Percentiles rank a stretch among this genome's conserved stretches.
Conservation (phyloP, 179 eudicot genomes). For the Spergularia azorica region DNA sequence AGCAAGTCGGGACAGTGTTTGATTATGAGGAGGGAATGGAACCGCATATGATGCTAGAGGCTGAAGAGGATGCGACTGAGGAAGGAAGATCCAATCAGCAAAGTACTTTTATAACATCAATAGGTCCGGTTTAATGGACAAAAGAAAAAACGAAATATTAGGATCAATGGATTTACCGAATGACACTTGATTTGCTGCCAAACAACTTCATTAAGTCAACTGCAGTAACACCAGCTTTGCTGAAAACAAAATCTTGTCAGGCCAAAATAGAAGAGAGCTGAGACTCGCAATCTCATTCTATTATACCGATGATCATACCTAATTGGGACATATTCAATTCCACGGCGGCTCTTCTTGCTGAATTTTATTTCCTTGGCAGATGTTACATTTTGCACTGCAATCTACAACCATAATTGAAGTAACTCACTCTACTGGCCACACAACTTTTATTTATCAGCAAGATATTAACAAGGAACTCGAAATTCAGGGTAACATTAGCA, state of each 20-base stretch:
- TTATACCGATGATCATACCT: conserved; percentile 43
- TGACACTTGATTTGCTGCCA: conserved; percentile 82
- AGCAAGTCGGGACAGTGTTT: not conserved
- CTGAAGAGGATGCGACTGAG: not conserved
- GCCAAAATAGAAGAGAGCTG: not conserved
- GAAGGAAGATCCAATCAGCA: not conserved
- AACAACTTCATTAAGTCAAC: conserved; percentile 81
- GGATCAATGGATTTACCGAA: conserved; percentile 48
- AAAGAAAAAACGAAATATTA: not conserved
- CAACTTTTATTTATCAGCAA: not conserved
- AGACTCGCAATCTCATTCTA: not conserved
- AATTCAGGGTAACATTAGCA: conserved; percentile 24
- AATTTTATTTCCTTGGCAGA: conserved; percentile 75
- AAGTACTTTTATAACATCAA: not conserved
- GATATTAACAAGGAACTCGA: not conserved
- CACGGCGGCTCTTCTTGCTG: conserved; percentile 80
- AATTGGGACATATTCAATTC: conserved; percentile 53
- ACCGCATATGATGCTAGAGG: not conserved
- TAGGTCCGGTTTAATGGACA: no score
- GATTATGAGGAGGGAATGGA: not conserved
- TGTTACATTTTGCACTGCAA: conserved; percentile 82
- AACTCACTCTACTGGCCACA: not conserved
- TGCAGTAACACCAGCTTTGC: conserved; percentile 76
- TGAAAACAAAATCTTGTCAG: conserved; percentile 32
- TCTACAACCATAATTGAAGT: conserved; percentile 43